Conservation (phyloP, 495 filamentous ascomycete species). For the Astrocystis sublimbata region DNA sequence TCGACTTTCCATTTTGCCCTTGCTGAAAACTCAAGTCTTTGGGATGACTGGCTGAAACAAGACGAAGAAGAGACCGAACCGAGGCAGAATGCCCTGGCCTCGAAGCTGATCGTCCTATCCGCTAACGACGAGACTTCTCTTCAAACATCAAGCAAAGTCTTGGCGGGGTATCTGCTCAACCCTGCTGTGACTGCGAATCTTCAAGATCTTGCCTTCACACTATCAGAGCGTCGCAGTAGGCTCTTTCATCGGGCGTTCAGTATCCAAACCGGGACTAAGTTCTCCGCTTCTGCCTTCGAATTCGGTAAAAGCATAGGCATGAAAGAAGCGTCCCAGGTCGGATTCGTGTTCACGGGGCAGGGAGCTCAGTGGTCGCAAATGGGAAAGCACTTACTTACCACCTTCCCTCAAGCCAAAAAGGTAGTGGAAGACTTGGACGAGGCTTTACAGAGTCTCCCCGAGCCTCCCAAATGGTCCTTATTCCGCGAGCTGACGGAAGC, state of each 20-base stretch:
- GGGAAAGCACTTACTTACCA: constrained; percentile 35
- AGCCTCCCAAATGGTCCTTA: constrained; percentile 20
- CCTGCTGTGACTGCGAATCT: constrained; percentile 6
- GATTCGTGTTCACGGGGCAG: constrained; percentile 48
- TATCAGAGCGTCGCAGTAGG: constrained; percentile 21
- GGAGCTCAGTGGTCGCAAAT: constrained; percentile 48
- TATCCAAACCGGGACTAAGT: background rate
- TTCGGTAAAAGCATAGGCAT: background rate
- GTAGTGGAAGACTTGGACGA: constrained; percentile 13
- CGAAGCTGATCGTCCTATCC: background rate
- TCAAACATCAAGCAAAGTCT: background rate
- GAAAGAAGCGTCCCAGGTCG: constrained; percentile 22
- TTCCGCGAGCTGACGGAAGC: constrained; percentile 26
- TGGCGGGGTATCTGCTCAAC: background rate
- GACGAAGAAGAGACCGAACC: too few relatives aligned
- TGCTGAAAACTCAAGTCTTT: too few relatives aligned
- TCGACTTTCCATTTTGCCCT: too few relatives aligned
- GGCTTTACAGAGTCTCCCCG: constrained; percentile 2
- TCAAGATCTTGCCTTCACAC: constrained; percentile 30
- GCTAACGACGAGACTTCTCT: constrained; percentile 21
- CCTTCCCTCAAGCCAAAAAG: constrained; percentile 4
- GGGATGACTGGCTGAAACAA: too few relatives aligned
- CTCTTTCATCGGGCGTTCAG: constrained; percentile 27
- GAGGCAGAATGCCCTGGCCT: background rate
- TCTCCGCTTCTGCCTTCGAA: background rate